Evolutionary conservation across 2,329 filamentous ascomycete species (phyloP).

Genomic region (Neonectria sp.): DNA sequence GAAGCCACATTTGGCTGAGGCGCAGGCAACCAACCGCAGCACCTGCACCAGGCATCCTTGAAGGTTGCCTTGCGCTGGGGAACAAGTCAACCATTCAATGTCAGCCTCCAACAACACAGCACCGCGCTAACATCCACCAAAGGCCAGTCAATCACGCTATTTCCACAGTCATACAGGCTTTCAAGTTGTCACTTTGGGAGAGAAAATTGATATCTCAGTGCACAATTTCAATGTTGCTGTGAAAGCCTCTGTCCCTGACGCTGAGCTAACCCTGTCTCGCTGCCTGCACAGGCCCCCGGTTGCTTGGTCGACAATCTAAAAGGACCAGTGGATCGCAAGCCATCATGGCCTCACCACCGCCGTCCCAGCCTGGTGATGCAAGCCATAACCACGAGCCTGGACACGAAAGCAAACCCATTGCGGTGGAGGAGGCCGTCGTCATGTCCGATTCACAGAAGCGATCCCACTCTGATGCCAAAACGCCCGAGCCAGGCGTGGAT

Average conservation of each 20-base stretch:
- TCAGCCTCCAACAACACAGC: neutral
- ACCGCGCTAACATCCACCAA: neutral
- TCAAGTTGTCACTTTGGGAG: neutral
- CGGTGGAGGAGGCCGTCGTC: slow-evolving; percentile 34
- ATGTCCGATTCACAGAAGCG: slow-evolving; percentile 42
- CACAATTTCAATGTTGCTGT: neutral
- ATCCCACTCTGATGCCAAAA: slow-evolving; percentile 47
- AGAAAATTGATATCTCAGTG: neutral
- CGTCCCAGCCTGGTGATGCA: slow-evolving; percentile 34
- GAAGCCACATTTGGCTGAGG: slow-evolving; percentile 43
- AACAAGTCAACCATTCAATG: neutral
- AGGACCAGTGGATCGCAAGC: slow-evolving; percentile 14
- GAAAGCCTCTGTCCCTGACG: neutral
- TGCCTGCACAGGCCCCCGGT: slow-evolving; percentile 3
- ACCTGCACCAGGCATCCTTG: slow-evolving; percentile 7
- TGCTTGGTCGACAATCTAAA: slow-evolving; percentile 24
- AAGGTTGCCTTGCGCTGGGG: neutral
- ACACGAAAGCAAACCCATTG: slow-evolving; percentile 29
- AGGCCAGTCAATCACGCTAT: neutral
- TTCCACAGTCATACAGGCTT: too few relatives aligned
- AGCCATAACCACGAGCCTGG: slow-evolving; percentile 33
- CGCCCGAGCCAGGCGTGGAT: slow-evolving; percentile 57
- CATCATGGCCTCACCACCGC: slow-evolving; percentile 39
- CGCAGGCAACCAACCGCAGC: slow-evolving; percentile 39
- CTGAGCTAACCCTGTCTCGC: neutral